Percentiles rank a stretch among this genome's conserved stretches.
Evolutionary conservation across 768 basidiomycete genomes (phyloP).

Genomic region (Boletus edulis): DNA sequence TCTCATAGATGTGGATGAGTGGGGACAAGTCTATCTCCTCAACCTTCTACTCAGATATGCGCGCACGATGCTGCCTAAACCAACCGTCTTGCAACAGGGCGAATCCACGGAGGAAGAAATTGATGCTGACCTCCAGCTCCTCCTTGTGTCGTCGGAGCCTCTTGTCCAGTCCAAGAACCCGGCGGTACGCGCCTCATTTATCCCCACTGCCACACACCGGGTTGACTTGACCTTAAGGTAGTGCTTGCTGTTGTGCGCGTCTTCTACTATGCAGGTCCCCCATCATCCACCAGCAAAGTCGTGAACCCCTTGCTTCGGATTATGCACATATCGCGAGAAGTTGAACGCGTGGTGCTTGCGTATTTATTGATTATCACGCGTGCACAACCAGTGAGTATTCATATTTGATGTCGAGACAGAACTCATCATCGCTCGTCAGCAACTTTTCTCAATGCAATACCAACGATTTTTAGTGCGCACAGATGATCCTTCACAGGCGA

Average conservation of each 20-base stretch:
- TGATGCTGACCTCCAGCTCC: slow-evolving; percentile 75
- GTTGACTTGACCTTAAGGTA: slow-evolving; percentile 47
- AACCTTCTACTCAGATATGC: slow-evolving; percentile 80
- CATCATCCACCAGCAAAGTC: slow-evolving; percentile 52
- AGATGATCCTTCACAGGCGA: slow-evolving; percentile 63
- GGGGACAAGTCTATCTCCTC: slow-evolving; percentile 87
- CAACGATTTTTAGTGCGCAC: slow-evolving; percentile 66
- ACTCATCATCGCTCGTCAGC: slow-evolving; percentile 14
- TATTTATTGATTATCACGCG: slow-evolving; percentile 68
- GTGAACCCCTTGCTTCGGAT: slow-evolving; percentile 75
- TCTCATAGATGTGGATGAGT: slow-evolving; percentile 92
- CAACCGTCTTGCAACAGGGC: slow-evolving; percentile 36
- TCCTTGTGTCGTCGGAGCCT: slow-evolving; percentile 69
- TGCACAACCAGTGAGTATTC: slow-evolving; percentile 57
- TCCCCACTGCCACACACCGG: background rate
- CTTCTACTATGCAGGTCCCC: slow-evolving; percentile 71
- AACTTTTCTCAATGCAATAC: slow-evolving; percentile 60
- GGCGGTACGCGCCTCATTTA: slow-evolving; percentile 51
- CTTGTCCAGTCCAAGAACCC: slow-evolving; percentile 86
- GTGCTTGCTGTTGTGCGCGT: slow-evolving; percentile 72
- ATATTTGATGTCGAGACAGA: background rate
- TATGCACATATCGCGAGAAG: slow-evolving; percentile 64
- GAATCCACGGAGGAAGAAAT: slow-evolving; percentile 51
- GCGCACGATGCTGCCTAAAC: slow-evolving; percentile 75
- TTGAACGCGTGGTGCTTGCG: slow-evolving; percentile 70